phyloP scores from a whole-genome alignment of 208 protist genomes.

The Acanthamoeba culbertsoni region DNA sequence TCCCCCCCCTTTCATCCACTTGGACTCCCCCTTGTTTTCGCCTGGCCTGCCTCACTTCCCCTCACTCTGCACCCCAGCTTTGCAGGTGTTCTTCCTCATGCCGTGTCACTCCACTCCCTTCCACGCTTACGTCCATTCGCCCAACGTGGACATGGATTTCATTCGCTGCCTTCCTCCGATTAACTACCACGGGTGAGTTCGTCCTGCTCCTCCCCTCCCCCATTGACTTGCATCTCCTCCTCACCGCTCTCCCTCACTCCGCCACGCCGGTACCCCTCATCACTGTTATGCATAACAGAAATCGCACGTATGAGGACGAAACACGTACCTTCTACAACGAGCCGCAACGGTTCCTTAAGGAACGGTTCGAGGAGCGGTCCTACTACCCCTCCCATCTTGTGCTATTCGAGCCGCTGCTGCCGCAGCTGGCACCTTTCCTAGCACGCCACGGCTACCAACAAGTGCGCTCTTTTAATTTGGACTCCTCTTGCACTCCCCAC shows the following conservation, averaged over 20 bases:
- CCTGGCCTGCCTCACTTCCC: not conserved
- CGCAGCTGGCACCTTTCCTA: not conserved
- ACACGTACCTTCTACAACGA: not conserved
- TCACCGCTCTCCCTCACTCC: not conserved
- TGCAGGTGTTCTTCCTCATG: conserved; percentile 68
- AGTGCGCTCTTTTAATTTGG: not conserved
- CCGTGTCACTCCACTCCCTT: conserved; percentile 79
- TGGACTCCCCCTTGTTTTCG: not conserved
- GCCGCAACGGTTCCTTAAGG: not conserved
- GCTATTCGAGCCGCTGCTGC: not conserved
- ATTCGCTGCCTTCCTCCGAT: conserved; percentile 55
- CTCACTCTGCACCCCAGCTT: not conserved
- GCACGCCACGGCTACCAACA: not conserved
- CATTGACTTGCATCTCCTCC: not conserved
- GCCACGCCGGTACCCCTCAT: too few species aligned
- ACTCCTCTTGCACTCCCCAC: not conserved
- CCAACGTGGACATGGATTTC: conserved; percentile 60
- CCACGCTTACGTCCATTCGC: conserved; percentile 72
- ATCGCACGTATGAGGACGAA: not conserved
- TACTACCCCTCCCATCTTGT: not conserved
- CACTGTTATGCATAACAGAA: too few species aligned
- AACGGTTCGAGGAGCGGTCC: not conserved
- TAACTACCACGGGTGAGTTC: not conserved
- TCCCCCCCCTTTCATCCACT: too few species aligned
- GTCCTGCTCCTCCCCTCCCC: not conserved